Evolutionary conservation across 2,329 filamentous ascomycete species (phyloP).

Genomic region (Claviceps digitariae): DNA sequence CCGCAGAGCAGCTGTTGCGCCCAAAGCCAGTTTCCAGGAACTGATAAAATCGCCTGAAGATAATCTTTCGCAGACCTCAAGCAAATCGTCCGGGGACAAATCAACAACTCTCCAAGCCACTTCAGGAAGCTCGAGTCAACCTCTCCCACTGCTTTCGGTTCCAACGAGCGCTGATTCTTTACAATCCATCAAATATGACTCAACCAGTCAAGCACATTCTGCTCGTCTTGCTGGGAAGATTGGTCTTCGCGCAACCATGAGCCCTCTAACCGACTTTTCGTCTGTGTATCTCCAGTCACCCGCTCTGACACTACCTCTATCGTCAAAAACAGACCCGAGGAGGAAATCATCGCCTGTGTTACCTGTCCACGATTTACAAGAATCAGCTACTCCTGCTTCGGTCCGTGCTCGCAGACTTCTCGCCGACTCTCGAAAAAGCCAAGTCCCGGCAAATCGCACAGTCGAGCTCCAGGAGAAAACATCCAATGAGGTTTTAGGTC

Average conservation of each 20-base stretch:
- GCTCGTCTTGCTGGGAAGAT: neutral
- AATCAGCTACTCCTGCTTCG: neutral
- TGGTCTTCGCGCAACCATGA: conserved; percentile 16
- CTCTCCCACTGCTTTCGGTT: neutral
- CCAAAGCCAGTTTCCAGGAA: neutral
- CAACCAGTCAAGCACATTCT: neutral
- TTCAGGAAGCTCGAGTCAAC: neutral
- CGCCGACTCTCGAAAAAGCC: neutral
- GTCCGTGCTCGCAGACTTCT: neutral
- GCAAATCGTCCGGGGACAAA: neutral
- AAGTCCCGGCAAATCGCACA: neutral
- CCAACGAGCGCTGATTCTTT: neutral
- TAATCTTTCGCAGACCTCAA: neutral
- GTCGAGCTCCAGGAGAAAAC: neutral
- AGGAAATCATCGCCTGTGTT: conserved; percentile 38
- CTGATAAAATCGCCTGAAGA: neutral
- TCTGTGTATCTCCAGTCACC: conserved; percentile 3
- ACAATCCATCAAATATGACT: neutral
- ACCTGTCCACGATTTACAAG: conserved; percentile 15
- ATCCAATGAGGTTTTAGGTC: neutral
- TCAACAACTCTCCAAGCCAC: neutral
- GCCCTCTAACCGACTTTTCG: conserved; percentile 4
- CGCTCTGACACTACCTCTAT: conserved; percentile 1
- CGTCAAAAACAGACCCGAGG: conserved; percentile 18
- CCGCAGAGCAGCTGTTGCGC: conserved; percentile 20